Conservation (phyloP, 2,329 filamentous ascomycete species). For the Calcarisporium arbuscula region DNA sequence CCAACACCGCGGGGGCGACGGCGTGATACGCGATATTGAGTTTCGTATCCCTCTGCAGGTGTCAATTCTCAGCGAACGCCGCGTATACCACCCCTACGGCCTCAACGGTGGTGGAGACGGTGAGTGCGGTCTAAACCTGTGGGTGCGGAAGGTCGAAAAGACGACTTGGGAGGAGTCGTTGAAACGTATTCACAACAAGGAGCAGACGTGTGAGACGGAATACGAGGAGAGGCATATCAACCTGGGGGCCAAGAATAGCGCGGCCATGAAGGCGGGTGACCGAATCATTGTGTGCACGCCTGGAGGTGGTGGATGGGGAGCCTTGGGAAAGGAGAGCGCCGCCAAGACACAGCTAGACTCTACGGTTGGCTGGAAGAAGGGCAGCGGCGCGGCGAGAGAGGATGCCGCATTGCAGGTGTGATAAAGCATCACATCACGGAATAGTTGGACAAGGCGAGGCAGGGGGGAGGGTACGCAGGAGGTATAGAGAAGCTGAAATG, state of each 20-base stretch:
- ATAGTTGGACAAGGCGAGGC: too few species aligned
- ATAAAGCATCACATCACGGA: too few species aligned
- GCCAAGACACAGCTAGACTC: constrained; percentile 47
- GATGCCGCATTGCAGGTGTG: constrained; percentile 53
- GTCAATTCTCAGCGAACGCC: constrained; percentile 68
- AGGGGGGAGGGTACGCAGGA: too few species aligned
- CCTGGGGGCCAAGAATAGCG: constrained; percentile 73
- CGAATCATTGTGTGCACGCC: constrained; percentile 73
- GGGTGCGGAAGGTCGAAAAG: constrained; percentile 69
- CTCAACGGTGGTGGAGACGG: constrained; percentile 77
- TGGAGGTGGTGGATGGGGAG: constrained; percentile 73
- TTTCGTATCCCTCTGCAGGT: constrained; percentile 72
- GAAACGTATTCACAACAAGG: constrained; percentile 28
- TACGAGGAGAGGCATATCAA: constrained; percentile 61
- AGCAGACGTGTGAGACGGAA: constrained; percentile 26
- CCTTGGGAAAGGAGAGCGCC: constrained; percentile 49
- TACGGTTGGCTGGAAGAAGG: constrained; percentile 46
- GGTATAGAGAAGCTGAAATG: too few species aligned
- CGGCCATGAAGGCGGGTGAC: constrained; percentile 69
- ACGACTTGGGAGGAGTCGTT: constrained; percentile 41
- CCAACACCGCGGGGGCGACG: constrained; percentile 64
- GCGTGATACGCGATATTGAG: constrained; percentile 71
- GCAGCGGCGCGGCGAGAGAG: constrained; percentile 50
- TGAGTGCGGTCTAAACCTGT: constrained; percentile 74
- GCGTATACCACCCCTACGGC: constrained; percentile 63